Percentiles rank a stretch among this genome's conserved stretches.
phyloP scores from a whole-genome alignment of 2,329 filamentous ascomycete species.

The Fusarium pininemorale region DNA sequence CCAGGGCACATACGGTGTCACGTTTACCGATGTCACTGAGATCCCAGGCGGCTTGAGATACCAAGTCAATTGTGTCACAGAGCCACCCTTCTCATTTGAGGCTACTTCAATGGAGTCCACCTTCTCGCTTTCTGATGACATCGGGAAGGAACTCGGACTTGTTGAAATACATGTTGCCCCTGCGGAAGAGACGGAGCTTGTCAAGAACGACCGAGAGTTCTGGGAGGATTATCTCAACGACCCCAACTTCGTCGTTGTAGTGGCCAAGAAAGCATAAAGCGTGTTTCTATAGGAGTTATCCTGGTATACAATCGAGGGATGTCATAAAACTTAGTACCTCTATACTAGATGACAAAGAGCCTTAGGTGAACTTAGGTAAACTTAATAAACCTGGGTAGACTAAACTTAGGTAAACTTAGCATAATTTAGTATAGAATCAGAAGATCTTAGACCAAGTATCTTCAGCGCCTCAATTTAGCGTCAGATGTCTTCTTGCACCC shows the following conservation, averaged over 20 bases:
- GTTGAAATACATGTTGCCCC: not conserved
- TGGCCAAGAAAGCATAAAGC: not conserved
- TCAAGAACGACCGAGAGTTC: not conserved
- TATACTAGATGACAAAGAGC: no score
- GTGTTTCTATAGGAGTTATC: no score
- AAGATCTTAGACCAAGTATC: rapidly evolving
- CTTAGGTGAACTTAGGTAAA: no score
- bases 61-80: not conserved
- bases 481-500: no score
- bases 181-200: not conserved
- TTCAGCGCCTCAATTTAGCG: rapidly evolving
- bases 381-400: no score
- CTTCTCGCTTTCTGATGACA: not conserved
- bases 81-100: not conserved
- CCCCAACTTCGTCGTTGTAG: not conserved
- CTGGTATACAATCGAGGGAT: no score
- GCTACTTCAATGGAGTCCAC: not conserved
- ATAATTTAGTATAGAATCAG: no score
- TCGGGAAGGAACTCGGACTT: not conserved
- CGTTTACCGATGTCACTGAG: not conserved
- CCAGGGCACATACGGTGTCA: not conserved
- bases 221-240: not conserved
- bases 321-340: no score
- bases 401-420: no score
- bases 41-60: not conserved